Base-by-base conservation (phyloP, 805 yeast species). In the Starmerella geochares region DNA sequence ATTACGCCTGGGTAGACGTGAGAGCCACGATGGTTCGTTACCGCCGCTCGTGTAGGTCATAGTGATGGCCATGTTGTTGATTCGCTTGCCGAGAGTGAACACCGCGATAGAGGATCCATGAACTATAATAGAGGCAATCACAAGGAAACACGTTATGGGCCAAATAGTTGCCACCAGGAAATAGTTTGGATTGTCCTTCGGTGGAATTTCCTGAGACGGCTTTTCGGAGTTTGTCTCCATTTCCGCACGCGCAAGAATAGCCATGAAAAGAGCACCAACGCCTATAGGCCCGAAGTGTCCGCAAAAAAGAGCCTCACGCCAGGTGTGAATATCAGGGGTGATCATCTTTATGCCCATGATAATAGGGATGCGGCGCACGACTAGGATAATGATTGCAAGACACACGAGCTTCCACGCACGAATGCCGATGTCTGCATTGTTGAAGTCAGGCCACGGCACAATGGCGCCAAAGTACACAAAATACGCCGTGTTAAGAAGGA, bases 251-350 rank as follows among this genome's bases (percentile, higher is more conserved):
- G 94, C 86, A 54, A 86, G 70, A 45, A 87, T 80, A 5, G 85
- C 80, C 37, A 92, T 90, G 65, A 84, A 86, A 7, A 87, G 72
- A 1, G 95, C 95, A 51, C 96, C 95, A 20, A 87, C 96, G 43
- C 96, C 96, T 61, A 88, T 85, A 1, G 96, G 96, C 16, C 96
- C 96, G 65, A 88, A 87, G 67, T 87, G 95, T 19, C 96, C 96
- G 64, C 94, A 86, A 65, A 88, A 88, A 3, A 87, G 63, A 0
- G 96, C 96, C 65, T 87, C 96, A 64, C 95, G 78, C 95, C 96
- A 87, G 10, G 86, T 76, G 59, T 86, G 80, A 35, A 87, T 77
- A 62, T 87, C 96, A 0, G 96, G 95, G 1, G 86, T 81, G 21
- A 86, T 63, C 0, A 90, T 87, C 60, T 83, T 83, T 45, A 84